Base-by-base conservation (phyloP, 148 eudicot genomes). In the Agrostemma githago region DNA sequence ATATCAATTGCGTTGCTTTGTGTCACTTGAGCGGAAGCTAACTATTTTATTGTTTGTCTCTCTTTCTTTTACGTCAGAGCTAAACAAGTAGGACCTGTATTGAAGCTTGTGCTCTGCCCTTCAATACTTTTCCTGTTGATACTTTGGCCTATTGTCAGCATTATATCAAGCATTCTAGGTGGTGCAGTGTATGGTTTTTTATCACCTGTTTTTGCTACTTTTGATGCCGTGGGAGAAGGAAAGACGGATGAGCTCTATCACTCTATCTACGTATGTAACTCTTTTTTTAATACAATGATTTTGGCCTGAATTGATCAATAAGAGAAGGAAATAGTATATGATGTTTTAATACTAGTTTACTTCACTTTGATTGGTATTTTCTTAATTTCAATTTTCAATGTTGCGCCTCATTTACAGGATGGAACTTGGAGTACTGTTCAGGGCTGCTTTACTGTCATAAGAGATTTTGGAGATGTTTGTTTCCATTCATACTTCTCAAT, bases 151-250 rank as follows among this genome's bases (percentile, higher is more conserved):
- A 53, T 80, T 1, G 63, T 87, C 72, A 90, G 91, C 57, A 83
- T 90, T 62, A 73, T 76, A 6, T 80, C 84, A 26, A 88, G 92
- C 61, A 73, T 87, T 74, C 8, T 87, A 62, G 96, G 93, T 42
- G 97, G 96, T 21, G 85, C 82, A 48, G 83, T 84, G 42, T 95
- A 89, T 79, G 98, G 98, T 67, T 76, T 95, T 79, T 88, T 95
- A 80, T 86, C 89, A 76, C 97, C 97, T 53, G 74, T 95, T 21
- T 87, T 92, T 76, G 97, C 92, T 67, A 95, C 98, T 65, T 88
- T 95, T 78, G 82, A 86, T 65, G 98, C 98, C 21, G 87, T 95
- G 76, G 96, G 89, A 19, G 91, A 87, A 82, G 92, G 93, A 78
- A 95, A 90, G 76, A 81, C 83, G 2, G 62, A 92, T 74, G 79